Evolutionary conservation across 2,329 filamentous ascomycete species (phyloP).

Genomic region (Xylariales sp.): DNA sequence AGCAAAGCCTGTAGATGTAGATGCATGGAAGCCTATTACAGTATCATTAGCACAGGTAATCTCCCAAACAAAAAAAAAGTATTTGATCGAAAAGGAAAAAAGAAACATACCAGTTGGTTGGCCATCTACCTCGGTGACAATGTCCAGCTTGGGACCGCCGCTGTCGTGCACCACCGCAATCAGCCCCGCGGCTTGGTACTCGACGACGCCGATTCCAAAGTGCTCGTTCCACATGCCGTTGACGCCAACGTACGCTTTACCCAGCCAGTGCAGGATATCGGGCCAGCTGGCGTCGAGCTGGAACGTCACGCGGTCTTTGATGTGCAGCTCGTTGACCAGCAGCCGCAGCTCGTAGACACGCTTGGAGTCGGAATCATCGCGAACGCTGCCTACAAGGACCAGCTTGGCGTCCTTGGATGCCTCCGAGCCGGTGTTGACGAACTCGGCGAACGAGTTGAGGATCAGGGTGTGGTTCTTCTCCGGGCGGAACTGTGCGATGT

Average conservation of each 20-base stretch:
- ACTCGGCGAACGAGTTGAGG: conserved; percentile 76
- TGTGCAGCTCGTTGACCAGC: conserved; percentile 77
- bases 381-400: conserved; percentile 87
- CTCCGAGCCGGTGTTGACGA: conserved; percentile 53
- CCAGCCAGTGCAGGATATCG: conserved; percentile 75
- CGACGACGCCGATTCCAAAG: conserved; percentile 96
- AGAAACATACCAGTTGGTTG: conserved; percentile 63
- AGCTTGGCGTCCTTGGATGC: conserved; percentile 59
- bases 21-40: conserved; percentile 75
- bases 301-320: conserved; percentile 83
- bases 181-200: conserved; percentile 93
- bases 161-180: conserved; percentile 92
- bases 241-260: conserved; percentile 75
- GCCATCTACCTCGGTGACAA: conserved; percentile 77
- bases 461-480: conserved; percentile 95
- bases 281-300: conserved; percentile 88
- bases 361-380: conserved; percentile 75
- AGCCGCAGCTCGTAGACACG: conserved; percentile 85
- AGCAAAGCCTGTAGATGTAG: conserved; percentile 74
- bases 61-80: background rate
- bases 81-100: background rate
- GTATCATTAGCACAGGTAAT: background rate
- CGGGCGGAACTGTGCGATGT: conserved; percentile 95
- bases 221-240: conserved; percentile 99
- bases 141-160: conserved; percentile 89